Evolutionary conservation across 352 stramenopile genomes (phyloP), one percentile per base, ranked within the genome.

Genomic region (Phytophthora sansomeana): DNA sequence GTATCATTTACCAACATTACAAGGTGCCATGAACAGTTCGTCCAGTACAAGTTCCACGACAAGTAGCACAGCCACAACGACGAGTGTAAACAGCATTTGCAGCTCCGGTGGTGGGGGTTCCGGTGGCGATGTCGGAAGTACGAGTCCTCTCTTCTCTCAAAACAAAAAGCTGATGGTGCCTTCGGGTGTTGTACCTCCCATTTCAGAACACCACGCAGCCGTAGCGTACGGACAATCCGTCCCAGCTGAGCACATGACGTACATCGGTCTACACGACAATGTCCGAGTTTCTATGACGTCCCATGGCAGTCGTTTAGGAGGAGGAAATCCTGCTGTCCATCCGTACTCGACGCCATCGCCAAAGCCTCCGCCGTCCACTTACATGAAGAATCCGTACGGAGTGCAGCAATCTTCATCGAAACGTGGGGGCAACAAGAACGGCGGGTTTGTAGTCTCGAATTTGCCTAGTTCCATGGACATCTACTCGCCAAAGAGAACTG

Each of bases 221-320:
- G 30, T 49, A 46, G 54, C 35, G 24, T 75, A 65, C 30, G 66
- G 56, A n/a, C 43, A 71, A 5, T 48, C 67, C 0, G 38, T 83
- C 5, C 42, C 74, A 30, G 61, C 49, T 6, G 76, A 85, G 5
- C 70, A 76, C 64, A 68, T 84, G 64, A 80, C 72, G 1, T 77
- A 75, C 28, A 74, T 85, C 32, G 59, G 74, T 16, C 61, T 80
- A 11, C 72, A 80, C 35, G 66, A 75, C 13, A 65, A 59, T 29
- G 44, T 63, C 14, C 74, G 77, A 3, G 58, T 78, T 44, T 87
- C 81, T 10, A 77, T 90, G 62, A 90, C 79, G 6, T 90, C 83
- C 1, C 81, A 90, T 46, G 83, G 81, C n/a, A 69, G 58, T 61
- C 69, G 64, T 8, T 13, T 74, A 14, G 47, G 47, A 28, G 55